Percentiles rank a stretch among this genome's conserved stretches.
phyloP scores from a whole-genome alignment of 345 rosid genomes.

The Pistacia integerrima region DNA sequence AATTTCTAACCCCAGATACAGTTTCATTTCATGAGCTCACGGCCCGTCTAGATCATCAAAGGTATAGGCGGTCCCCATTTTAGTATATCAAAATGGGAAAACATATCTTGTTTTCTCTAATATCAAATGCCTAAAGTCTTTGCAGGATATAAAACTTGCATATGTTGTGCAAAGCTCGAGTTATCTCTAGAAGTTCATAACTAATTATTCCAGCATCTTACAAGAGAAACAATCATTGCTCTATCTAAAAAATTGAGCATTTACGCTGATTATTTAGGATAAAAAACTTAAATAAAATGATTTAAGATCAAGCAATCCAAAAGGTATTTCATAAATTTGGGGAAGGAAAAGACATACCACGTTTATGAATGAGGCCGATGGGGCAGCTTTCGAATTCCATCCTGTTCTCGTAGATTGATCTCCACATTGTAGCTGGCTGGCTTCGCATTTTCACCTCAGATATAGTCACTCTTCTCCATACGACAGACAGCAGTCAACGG shows the following conservation, averaged over 20 bases:
- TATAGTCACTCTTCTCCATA: not conserved
- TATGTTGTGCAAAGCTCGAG: too few species aligned
- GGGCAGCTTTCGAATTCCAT: slow-evolving; percentile 1
- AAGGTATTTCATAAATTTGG: not conserved
- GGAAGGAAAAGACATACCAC: not conserved
- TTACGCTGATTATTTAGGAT: not conserved
- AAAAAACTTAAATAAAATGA: not conserved
- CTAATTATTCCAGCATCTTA: not conserved
- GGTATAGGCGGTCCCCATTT: not conserved
- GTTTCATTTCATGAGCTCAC: slow-evolving; percentile 20
- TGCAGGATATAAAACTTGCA: not conserved
- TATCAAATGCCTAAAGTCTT: not conserved
- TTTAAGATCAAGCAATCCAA: not conserved
- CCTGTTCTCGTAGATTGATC: not conserved
- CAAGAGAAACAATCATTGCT: not conserved
- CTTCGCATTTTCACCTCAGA: not conserved
- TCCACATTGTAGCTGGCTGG: not conserved
- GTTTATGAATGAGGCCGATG: not conserved
- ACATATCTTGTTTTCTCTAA: not conserved
- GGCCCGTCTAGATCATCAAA: slow-evolving; percentile 8
- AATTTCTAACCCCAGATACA: slow-evolving; percentile 18
- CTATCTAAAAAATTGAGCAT: not conserved
- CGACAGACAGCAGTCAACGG: not conserved
- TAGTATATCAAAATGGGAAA: not conserved
- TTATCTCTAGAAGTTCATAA: not conserved